Conservation (phyloP, 495 filamentous ascomycete genomes). For the Penicillium roqueforti region DNA sequence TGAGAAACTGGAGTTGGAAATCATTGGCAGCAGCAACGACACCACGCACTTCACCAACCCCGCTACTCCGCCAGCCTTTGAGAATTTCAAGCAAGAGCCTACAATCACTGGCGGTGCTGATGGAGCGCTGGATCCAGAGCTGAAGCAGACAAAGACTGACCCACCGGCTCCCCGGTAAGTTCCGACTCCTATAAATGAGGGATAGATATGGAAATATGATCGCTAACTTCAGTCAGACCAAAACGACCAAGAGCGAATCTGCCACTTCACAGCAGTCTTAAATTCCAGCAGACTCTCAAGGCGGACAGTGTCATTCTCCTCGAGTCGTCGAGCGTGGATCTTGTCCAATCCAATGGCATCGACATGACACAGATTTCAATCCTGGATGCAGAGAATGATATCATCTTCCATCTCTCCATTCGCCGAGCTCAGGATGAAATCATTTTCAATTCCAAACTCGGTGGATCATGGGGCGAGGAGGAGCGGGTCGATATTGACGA, state of each 20-base stretch:
- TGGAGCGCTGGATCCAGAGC: conserved; percentile 3
- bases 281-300: conserved; percentile 4
- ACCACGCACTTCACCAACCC: conserved; percentile 5
- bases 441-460: conserved; percentile 6
- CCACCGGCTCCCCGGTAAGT: not conserved
- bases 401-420: conserved; percentile 8
- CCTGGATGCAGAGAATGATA: not conserved
- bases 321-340: conserved; percentile 2
- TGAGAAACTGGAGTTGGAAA: conserved; percentile 8
- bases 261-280: not conserved
- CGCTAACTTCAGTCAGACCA: not conserved
- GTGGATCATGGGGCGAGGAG: conserved; percentile 6
- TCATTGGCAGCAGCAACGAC: conserved; percentile 13
- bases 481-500: not conserved
- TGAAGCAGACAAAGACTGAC: conserved; percentile 7
- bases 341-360: not conserved
- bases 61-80: not conserved
- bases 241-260: conserved; percentile 8
- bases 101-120: conserved; percentile 9
- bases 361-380: conserved; percentile 8
- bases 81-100: conserved; percentile 10
- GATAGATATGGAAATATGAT: not conserved
- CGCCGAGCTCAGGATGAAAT: conserved; percentile 2
- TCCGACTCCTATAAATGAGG: not conserved
- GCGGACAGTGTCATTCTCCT: conserved; percentile 11